Conservation (phyloP, 1,284 basidiomycete genomes). For the Apiotrichum sp. region DNA sequence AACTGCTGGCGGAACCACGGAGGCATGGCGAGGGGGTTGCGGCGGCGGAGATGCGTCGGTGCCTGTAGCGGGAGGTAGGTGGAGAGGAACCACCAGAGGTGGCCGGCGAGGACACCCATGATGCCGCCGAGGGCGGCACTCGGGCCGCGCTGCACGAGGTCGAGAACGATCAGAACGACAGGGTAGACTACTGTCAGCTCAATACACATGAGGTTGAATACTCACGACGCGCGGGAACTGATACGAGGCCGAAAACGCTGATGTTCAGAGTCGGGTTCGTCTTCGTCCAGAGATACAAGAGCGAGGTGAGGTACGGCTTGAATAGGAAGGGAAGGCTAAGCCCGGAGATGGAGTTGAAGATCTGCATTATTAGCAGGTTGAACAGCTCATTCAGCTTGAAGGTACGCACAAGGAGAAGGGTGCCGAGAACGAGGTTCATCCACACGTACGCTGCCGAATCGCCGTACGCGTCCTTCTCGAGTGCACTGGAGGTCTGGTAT, state of each 20-base stretch:
- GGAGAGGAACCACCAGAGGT: slow-evolving; percentile 45
- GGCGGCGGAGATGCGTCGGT: slow-evolving; percentile 29
- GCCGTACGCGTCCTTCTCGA: slow-evolving; percentile 37
- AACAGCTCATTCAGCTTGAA: slow-evolving; percentile 20
- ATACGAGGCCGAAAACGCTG: slow-evolving; percentile 42
- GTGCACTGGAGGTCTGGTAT: slow-evolving; percentile 39
- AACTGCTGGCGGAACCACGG: slow-evolving; percentile 28
- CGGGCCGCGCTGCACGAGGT: slow-evolving; percentile 36
- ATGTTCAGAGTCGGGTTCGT: slow-evolving; percentile 41
- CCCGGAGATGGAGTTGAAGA: slow-evolving; percentile 21
- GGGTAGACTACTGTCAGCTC: slow-evolving; percentile 36
- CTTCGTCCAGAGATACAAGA: slow-evolving; percentile 44
- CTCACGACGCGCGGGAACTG: slow-evolving; percentile 42
- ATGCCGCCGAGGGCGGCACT: slow-evolving; percentile 31
- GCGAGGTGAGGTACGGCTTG: slow-evolving; percentile 37
- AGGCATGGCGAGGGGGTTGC: slow-evolving; percentile 35
- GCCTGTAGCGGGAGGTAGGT: slow-evolving; percentile 41
- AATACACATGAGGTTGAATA: not conserved
- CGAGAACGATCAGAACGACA: slow-evolving; percentile 33
- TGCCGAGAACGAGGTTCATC: slow-evolving; percentile 22
- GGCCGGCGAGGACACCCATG: slow-evolving; percentile 40
- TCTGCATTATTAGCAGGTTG: slow-evolving; percentile 13
- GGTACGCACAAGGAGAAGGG: slow-evolving; percentile 21
- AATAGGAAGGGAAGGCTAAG: slow-evolving; percentile 32
- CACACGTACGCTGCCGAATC: slow-evolving; percentile 42